Base-by-base conservation (phyloP, 805 yeast species). In the Metschnikowia anglica region DNA sequence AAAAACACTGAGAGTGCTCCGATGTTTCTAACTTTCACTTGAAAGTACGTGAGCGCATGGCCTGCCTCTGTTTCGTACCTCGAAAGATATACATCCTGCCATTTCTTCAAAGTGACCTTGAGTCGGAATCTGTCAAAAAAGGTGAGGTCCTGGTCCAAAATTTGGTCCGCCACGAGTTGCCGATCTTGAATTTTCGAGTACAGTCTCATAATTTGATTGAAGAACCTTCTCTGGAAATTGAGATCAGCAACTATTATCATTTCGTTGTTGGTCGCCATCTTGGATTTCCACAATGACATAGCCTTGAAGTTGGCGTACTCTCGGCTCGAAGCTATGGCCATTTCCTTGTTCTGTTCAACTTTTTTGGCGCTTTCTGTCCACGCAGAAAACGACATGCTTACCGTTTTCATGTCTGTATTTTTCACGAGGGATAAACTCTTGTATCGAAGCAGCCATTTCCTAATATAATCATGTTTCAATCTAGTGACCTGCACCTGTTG, bases 51-150 rank as follows among this genome's bases (percentile, higher is more conserved):
- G n/a, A 65, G 40, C 18, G 55, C 56, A 10, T 39, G 24, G 3
- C 46, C 41, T 9, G 61, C 49, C 7, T 45, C 32, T 5, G 24
- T 33, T 28, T 65, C 65, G 45, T 58, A 65, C 20, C 43, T 45
- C 9, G 32, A 25, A 4, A 52, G 49, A 41, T 57, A 59, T 2
- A 39, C 39, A 0, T 40, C 28, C 34, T 56, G 56, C 73, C 73
- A 68, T 20, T 43, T 47, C 21, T 10, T 28, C 38, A 44, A 27
- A 3, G 33, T 37, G 3, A 31, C 21, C 18, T 35, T 27, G 8
- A 46, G 18, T 6, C 26, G 28, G 15, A 46, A 6, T 17, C 29
- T 28, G n/a, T 38, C 36, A 11, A 13, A 11, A 16, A 34, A 15
- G n/a, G 11, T 32, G 19, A n/a, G 34, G 2, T 16, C 19, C 10